phyloP scores from a whole-genome alignment of 2,329 filamentous ascomycete species.

The Talaromyces sp. region DNA sequence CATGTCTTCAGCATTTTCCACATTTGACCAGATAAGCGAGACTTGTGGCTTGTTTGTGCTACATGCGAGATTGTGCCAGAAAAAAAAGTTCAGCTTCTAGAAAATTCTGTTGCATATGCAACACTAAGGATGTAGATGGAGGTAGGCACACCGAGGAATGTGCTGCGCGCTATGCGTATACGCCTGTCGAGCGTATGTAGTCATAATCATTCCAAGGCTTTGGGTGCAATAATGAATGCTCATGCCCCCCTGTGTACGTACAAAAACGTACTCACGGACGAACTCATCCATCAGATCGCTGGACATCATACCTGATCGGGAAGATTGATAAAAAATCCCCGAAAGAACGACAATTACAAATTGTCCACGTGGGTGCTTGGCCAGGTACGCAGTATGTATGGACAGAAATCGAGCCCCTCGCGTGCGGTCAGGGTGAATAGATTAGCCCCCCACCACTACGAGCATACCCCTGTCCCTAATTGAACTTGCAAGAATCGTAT shows the following conservation, averaged over 20 bases:
- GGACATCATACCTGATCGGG: background rate
- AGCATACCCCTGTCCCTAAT: background rate
- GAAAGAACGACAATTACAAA: background rate
- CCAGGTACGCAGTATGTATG: background rate
- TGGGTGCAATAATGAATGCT: background rate
- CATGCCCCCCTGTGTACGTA: background rate
- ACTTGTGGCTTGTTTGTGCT: background rate
- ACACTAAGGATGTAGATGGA: background rate
- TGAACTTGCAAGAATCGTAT: background rate
- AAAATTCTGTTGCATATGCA: conserved; percentile 6
- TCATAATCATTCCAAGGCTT: background rate
- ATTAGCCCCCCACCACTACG: background rate
- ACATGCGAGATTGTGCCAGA: background rate
- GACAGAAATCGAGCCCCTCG: background rate
- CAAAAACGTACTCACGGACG: background rate
- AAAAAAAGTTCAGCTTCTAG: background rate
- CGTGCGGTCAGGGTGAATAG: background rate
- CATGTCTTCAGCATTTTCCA: background rate
- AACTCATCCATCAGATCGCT: background rate
- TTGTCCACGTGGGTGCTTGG: background rate
- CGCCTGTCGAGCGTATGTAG: background rate
- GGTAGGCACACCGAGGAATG: background rate
- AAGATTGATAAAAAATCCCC: background rate
- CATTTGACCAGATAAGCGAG: background rate
- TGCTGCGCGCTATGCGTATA: background rate